Evolutionary conservation across 495 filamentous ascomycete species (phyloP).

Genomic region (Penicillium pulvis): DNA sequence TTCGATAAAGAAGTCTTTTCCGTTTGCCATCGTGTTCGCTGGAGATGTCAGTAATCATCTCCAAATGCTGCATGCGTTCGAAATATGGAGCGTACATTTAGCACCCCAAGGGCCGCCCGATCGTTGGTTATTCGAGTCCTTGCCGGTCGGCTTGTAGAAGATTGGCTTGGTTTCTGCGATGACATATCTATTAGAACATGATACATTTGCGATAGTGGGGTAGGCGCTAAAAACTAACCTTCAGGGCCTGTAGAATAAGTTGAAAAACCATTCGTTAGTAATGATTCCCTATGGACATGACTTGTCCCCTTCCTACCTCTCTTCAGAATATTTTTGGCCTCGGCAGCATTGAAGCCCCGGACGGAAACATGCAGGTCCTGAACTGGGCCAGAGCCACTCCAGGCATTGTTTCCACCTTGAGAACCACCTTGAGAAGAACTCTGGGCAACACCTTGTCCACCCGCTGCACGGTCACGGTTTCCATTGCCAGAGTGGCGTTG

Average conservation of each 20-base stretch:
- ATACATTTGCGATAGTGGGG: neutral
- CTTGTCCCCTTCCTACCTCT: constrained; percentile 30
- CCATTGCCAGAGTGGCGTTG: constrained; percentile 42
- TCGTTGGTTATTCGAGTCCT: constrained; percentile 43
- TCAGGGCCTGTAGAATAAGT: constrained; percentile 25
- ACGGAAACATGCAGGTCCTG: constrained; percentile 50
- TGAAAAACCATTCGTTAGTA: constrained; percentile 6
- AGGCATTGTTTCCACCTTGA: constrained; percentile 35
- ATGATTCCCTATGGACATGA: neutral
- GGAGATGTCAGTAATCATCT: constrained; percentile 19
- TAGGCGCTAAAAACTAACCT: constrained; percentile 24
- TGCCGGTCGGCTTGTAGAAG: constrained; percentile 43
- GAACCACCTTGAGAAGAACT: constrained; percentile 25
- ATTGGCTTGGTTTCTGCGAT: constrained; percentile 34
- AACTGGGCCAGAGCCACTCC: constrained; percentile 29
- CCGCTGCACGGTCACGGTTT: constrained; percentile 19
- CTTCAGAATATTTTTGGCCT: constrained; percentile 46
- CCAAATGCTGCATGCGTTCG: neutral
- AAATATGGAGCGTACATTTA: constrained; percentile 43
- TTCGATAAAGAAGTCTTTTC: constrained; percentile 57
- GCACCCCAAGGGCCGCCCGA: constrained; percentile 50
- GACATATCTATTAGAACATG: constrained; percentile 9
- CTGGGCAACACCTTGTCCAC: constrained; percentile 34
- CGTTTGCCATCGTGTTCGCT: constrained; percentile 57
- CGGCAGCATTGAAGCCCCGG: constrained; percentile 49